phyloP scores from a whole-genome alignment of 1,284 basidiomycete species.

The Cutaneotrichosporon spelunceum region DNA sequence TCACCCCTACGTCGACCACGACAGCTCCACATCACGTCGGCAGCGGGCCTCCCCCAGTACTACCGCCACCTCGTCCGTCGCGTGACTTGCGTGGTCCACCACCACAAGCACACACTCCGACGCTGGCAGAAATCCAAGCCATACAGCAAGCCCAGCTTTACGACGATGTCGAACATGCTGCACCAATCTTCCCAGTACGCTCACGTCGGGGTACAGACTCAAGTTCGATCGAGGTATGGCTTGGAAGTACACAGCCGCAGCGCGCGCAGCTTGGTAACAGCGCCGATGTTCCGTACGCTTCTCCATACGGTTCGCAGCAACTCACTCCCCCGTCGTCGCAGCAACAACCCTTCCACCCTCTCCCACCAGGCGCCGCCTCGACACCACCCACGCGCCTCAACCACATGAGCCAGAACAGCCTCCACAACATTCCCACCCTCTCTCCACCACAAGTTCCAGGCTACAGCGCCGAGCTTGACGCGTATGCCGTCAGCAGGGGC shows the following conservation, averaged over 20 bases:
- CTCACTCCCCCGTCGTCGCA: conserved; percentile 14
- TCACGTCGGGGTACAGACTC: conserved; percentile 8
- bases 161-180: conserved; percentile 1
- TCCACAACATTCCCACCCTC: conserved; percentile 24
- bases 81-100: neutral
- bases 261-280: conserved; percentile 4
- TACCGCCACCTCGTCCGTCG: conserved; percentile 3
- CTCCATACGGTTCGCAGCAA: conserved; percentile 5
- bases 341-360: conserved; percentile 16
- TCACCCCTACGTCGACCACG: neutral
- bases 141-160: neutral
- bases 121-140: conserved; percentile 7
- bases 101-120: conserved; percentile 6
- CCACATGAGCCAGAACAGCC: conserved; percentile 16
- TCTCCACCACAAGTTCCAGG: conserved; percentile 19
- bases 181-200: neutral
- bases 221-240: conserved; percentile 6
- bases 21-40: neutral
- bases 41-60: neutral
- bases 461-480: conserved; percentile 25
- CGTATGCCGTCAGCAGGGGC: conserved; percentile 17
- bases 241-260: conserved; percentile 4
- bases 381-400: conserved; percentile 12
- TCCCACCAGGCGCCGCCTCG: conserved; percentile 24
- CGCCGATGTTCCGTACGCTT: neutral